Conservation (phyloP, 2,329 filamentous ascomycete species). For the Nigrospora oryzae region DNA sequence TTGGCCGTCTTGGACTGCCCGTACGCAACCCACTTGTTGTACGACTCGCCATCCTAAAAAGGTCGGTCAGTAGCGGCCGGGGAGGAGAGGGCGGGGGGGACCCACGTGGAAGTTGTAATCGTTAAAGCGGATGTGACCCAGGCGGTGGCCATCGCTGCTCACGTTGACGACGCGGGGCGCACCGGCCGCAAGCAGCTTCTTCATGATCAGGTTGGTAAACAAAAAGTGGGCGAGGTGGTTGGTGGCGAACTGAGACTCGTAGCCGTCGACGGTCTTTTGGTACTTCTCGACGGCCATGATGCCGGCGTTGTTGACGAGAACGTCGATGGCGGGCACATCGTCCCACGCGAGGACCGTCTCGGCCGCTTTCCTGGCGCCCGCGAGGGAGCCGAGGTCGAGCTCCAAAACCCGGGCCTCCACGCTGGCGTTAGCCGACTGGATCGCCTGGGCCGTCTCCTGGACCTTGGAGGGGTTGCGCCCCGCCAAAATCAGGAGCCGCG, state of each 20-base stretch:
- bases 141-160: conserved; percentile 30
- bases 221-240: conserved; percentile 29
- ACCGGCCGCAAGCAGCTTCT: conserved; percentile 14
- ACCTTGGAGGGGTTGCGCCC: conserved; percentile 32
- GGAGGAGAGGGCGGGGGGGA: no score
- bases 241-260: conserved; percentile 26
- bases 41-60: conserved; percentile 9
- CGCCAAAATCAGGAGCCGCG: conserved; percentile 32
- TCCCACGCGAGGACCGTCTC: conserved; percentile 20
- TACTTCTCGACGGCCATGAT: conserved; percentile 25
- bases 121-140: conserved; percentile 29
- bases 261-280: conserved; percentile 23
- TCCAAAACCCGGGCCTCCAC: conserved; percentile 22
- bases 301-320: conserved; percentile 27
- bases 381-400: background rate
- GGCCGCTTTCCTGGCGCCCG: conserved; percentile 20
- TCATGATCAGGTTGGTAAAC: conserved; percentile 26
- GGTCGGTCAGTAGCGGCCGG: background rate
- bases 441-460: conserved; percentile 23
- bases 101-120: conserved; percentile 31
- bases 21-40: conserved; percentile 23
- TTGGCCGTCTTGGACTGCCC: conserved; percentile 29
- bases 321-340: conserved; percentile 20
- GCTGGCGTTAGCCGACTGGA: conserved; percentile 19
- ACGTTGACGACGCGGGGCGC: conserved; percentile 29